phyloP scores from a whole-genome alignment of 768 basidiomycete genomes.

The Rhodotorula kratochvilovae region DNA sequence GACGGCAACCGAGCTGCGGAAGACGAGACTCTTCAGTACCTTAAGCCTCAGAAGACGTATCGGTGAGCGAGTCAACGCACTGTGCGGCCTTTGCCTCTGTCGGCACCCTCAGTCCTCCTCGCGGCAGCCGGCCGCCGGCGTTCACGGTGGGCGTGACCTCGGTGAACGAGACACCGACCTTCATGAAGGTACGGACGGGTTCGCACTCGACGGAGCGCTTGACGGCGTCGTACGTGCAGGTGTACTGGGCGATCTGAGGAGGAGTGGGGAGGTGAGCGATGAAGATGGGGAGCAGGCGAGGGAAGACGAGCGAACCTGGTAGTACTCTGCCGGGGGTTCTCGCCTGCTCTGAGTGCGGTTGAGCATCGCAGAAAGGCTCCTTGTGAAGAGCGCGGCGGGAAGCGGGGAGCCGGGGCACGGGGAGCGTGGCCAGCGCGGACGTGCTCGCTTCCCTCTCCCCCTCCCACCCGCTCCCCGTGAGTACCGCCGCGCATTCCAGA shows the following conservation, averaged over 20 bases:
- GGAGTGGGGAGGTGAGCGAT: conserved; percentile 48
- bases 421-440: background rate
- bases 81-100: background rate
- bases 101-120: background rate
- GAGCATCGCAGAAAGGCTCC: background rate
- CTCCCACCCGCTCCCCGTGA: conserved; percentile 2
- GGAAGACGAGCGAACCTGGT: conserved; percentile 8
- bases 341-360: too few relatives aligned
- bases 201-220: conserved; percentile 55
- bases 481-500: background rate
- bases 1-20: background rate
- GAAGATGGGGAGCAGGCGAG: conserved; percentile 1
- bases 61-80: background rate
- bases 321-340: conserved; percentile 4
- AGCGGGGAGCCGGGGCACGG: background rate
- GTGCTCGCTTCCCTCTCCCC: background rate
- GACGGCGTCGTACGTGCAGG: conserved; percentile 54
- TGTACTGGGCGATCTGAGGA: conserved; percentile 68
- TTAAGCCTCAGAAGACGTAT: background rate
- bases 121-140: conserved; percentile 6
- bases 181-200: conserved; percentile 68
- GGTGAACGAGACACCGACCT: background rate
- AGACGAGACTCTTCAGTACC: background rate
- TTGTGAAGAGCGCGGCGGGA: background rate
- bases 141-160: conserved; percentile 26